A percentile compares a stretch with the other conserved stretches of the same genome.
Conservation (phyloP, 305 asterid genomes). For the Solanum aculeatissimum region DNA sequence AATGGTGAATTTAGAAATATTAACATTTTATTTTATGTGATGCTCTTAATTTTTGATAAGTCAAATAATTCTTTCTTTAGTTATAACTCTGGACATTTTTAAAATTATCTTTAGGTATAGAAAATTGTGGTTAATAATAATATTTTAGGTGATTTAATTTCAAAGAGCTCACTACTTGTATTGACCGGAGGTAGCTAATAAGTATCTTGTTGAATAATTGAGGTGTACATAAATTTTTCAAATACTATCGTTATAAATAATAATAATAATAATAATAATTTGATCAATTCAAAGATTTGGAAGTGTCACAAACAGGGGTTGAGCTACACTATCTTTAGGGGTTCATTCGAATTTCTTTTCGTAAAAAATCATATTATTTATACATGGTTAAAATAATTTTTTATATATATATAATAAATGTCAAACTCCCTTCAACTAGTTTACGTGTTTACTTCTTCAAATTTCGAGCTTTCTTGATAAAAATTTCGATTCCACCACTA, state of each 20-base stretch:
- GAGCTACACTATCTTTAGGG: too few relatives aligned
- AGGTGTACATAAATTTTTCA: neutral
- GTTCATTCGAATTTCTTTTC: too few relatives aligned
- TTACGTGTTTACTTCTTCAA: too few relatives aligned
- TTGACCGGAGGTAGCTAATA: neutral
- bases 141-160: neutral
- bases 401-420: too few relatives aligned
- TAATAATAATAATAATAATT: neutral
- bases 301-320: neutral
- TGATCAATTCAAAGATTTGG: neutral
- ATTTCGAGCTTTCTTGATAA: too few relatives aligned
- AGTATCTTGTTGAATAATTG: neutral
- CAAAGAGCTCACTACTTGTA: too few relatives aligned
- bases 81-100: neutral
- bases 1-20: neutral
- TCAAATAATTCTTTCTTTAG: neutral
- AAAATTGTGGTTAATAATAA: neutral
- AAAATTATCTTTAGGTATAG: neutral
- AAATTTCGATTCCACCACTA: too few relatives aligned
- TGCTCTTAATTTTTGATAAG: neutral
- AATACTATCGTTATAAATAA: rapidly evolving
- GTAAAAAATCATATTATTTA: too few relatives aligned
- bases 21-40: neutral
- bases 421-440: too few relatives aligned
- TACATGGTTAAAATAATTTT: too few relatives aligned